These are phyloP conservation scores for Calocybe gambosa DNA, from an alignment of 1,284 basidiomycete genomes.

Conservation along the genomic window DNA sequence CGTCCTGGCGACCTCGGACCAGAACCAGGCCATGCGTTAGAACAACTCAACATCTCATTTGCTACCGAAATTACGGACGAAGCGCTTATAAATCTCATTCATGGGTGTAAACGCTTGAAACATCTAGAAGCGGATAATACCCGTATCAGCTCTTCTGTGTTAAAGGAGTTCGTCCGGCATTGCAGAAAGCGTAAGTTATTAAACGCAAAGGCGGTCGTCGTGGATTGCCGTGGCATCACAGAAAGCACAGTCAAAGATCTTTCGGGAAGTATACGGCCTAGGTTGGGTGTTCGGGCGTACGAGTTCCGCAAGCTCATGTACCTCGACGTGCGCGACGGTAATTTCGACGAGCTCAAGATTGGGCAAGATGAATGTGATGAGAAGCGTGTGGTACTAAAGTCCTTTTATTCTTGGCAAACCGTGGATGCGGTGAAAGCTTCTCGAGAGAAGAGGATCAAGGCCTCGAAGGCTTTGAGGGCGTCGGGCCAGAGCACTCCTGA, in stretches of 20 bases:
- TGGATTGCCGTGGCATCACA: constrained; percentile 72
- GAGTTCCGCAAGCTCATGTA: constrained; percentile 60
- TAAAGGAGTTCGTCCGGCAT: constrained; percentile 64
- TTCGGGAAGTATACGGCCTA: constrained; percentile 49
- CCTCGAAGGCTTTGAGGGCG: constrained; percentile 29
- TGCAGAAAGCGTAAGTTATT: constrained; percentile 40
- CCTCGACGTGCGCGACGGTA: constrained; percentile 59
- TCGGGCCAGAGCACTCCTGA: constrained; percentile 28
- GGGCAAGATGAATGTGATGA: constrained; percentile 75
- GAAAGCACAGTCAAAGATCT: constrained; percentile 60
- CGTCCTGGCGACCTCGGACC: constrained; percentile 1
- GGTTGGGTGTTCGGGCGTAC: constrained; percentile 67
- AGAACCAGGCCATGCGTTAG: constrained; percentile 58
- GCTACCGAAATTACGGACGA: constrained; percentile 59
- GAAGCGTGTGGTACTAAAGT: constrained; percentile 70
- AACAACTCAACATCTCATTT: constrained; percentile 70
- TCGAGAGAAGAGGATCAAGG: constrained; percentile 54
- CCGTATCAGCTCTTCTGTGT: constrained; percentile 52
- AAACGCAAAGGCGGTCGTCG: constrained; percentile 55
- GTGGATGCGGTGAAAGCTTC: constrained; percentile 65
- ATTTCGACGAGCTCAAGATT: constrained; percentile 47
- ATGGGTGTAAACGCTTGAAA: constrained; percentile 53
- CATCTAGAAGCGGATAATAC: constrained; percentile 80
- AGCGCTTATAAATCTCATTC: constrained; percentile 60
- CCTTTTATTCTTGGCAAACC: constrained; percentile 82